Base-by-base conservation (phyloP, 257 asterid genomes). In the Ocimum tenuiflorum region DNA sequence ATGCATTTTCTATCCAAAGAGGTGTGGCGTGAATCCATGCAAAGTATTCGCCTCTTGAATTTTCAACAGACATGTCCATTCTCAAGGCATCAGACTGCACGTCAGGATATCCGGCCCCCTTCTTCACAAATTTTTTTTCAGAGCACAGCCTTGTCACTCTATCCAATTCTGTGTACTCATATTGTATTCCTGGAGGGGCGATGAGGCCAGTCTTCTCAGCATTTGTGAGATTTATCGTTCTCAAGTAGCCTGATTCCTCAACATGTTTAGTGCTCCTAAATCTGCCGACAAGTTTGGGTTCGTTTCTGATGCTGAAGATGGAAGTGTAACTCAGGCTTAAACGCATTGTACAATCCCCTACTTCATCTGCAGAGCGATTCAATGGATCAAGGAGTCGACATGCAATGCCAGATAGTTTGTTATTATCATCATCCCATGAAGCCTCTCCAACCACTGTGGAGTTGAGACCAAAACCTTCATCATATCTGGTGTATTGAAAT, bases 381-480 rank as follows among this genome's bases (percentile, higher is more conserved):
- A 6, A 24, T 0, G 75, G 73, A 52, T 74, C 65, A 55, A 75
- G 64, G 62, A 86, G 70, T 41, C 80, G 74, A 56, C 94, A 89
- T 6, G 86, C 91, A 64, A 77, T 79, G 53, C 86, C 48, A 1
- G 72, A 62, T 54, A 86, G 42, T 65, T 69, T 77, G 29, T 79
- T 84, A 49, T 46, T 77, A 53, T 62, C 38, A 29, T 45, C 68
- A 14, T 86, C 82, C 96, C 96, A 88, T 9, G 75, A 72, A 31
- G 85, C 89, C 83, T 88, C 95, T 3, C 83, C 91, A n/a, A 84
- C 65, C 59, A 82, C 68, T 3, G 81, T 63, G 0, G 72, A 63
- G 22, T 67, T 66, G 1, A 66, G 55, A 39, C 68, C 64, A 62
- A 80, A 57, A 22, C 12, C 64, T 35, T 58, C 33, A 58, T 35